These are phyloP conservation scores for Leishmania mexicana DNA, from an alignment of 208 protist genomes.

Conservation along the genomic window DNA sequence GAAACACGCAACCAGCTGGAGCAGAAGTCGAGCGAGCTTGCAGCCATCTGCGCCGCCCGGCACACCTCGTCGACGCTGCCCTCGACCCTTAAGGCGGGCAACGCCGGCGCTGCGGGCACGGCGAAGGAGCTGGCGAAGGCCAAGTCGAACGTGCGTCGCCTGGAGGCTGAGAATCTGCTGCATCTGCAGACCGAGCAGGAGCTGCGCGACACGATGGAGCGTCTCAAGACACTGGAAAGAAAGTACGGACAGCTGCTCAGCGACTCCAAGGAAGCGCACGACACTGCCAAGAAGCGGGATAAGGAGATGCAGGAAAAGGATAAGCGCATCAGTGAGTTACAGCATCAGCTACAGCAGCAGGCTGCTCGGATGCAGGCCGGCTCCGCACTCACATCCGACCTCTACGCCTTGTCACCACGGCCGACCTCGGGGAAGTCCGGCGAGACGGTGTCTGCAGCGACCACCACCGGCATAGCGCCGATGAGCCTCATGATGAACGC, in stretches of 20 bases:
- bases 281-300: constrained; percentile 9
- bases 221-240: constrained; percentile 20
- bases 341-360: constrained; percentile 21
- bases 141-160: constrained; percentile 31
- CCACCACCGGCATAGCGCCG: not conserved
- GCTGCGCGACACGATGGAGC: constrained; percentile 27
- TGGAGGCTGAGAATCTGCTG: constrained; percentile 41
- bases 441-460: not conserved
- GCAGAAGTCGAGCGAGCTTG: constrained; percentile 37
- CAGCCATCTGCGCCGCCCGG: constrained; percentile 29
- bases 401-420: not conserved
- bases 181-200: constrained; percentile 36
- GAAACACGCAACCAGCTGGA: constrained; percentile 43
- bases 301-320: constrained; percentile 21
- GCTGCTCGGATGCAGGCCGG: not conserved
- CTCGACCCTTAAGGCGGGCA: constrained; percentile 28
- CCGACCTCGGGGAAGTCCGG: constrained; percentile 7
- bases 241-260: constrained; percentile 18
- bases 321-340: constrained; percentile 22
- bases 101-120: constrained; percentile 21
- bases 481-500: not conserved
- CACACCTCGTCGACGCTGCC: not conserved
- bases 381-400: not conserved
- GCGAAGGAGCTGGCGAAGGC: constrained; percentile 44
- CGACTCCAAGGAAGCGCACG: constrained; percentile 20